Evolutionary conservation across 257 asterid species (phyloP).

Genomic region (Fraxinus pennsylvanica): DNA sequence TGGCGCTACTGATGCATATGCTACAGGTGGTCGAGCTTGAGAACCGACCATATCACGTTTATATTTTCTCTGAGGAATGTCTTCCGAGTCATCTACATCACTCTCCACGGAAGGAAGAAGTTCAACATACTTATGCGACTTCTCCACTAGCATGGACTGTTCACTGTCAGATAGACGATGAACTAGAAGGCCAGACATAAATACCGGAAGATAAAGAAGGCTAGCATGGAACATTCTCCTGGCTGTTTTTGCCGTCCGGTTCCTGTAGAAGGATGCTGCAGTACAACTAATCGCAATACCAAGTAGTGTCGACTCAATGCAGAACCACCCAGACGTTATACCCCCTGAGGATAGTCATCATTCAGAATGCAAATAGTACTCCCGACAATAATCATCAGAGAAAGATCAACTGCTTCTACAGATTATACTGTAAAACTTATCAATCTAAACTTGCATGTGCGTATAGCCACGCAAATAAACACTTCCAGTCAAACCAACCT

Average conservation of each 20-base stretch:
- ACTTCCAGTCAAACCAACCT: neutral
- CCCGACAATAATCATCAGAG: neutral
- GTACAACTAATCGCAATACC: slow-evolving; percentile 83
- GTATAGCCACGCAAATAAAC: neutral
- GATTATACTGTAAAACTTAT: neutral
- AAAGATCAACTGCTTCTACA: neutral
- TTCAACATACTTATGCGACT: slow-evolving; percentile 26
- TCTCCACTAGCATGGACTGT: slow-evolving; percentile 38
- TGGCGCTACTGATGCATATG: slow-evolving; percentile 91
- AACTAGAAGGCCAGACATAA: slow-evolving; percentile 89
- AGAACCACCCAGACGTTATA: slow-evolving; percentile 90
- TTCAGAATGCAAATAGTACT: slow-evolving; percentile 1
- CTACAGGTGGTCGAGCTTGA: slow-evolving; percentile 69
- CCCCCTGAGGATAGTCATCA: slow-evolving; percentile 61
- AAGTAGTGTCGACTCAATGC: slow-evolving; percentile 77
- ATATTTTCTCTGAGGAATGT: slow-evolving; percentile 30
- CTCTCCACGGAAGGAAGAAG: slow-evolving; percentile 38
- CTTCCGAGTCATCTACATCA: slow-evolving; percentile 26
- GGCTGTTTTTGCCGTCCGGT: slow-evolving; percentile 70
- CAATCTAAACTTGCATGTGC: no score
- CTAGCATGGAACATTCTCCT: slow-evolving; percentile 95
- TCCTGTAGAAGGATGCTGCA: slow-evolving; percentile 60
- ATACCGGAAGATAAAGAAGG: slow-evolving; percentile 92
- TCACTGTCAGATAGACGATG: slow-evolving; percentile 59
- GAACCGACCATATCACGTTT: slow-evolving; percentile 24